These are phyloP conservation scores for Erythrophleum fordii DNA, from an alignment of 306 rosid genomes.

Conservation along the genomic window DNA sequence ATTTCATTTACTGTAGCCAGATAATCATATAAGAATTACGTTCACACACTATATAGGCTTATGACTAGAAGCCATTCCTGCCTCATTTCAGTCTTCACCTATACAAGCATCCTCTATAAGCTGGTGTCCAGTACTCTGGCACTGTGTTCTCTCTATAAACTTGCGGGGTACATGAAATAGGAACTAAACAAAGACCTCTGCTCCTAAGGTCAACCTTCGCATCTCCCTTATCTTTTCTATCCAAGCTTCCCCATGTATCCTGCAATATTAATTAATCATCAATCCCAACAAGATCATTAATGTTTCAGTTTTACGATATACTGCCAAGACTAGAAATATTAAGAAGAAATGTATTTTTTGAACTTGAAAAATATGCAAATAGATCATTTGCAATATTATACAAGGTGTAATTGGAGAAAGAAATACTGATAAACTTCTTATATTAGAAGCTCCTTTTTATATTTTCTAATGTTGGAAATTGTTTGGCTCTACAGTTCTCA, in stretches of 20 bases:
- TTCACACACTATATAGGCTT: not conserved
- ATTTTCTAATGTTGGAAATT: too few species aligned
- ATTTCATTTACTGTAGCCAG: not conserved
- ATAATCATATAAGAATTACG: not conserved
- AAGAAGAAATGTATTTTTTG: too few species aligned
- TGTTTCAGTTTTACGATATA: too few species aligned
- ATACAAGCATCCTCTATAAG: slow-evolving; percentile 87
- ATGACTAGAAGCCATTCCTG: not conserved
- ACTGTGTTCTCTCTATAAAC: slow-evolving; percentile 77
- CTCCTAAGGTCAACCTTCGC: slow-evolving; percentile 64
- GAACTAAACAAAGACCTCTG: slow-evolving; percentile 91
- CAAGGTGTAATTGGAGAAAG: too few species aligned
- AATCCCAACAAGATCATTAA: not conserved
- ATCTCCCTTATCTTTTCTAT: slow-evolving; percentile 68
- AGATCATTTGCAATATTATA: too few species aligned
- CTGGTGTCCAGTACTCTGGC: slow-evolving; percentile 94
- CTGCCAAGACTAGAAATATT: too few species aligned
- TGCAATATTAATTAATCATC: slow-evolving; percentile 1
- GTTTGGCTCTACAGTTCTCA: too few species aligned
- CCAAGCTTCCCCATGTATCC: slow-evolving; percentile 78
- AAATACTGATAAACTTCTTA: too few species aligned
- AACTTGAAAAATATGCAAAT: too few species aligned
- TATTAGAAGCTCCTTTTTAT: too few species aligned
- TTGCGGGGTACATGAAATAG: slow-evolving; percentile 78
- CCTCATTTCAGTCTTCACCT: slow-evolving; percentile 45